These are phyloP conservation scores for Acacia melanoxylon DNA, from an alignment of 306 rosid genomes.

Conservation along the genomic window DNA sequence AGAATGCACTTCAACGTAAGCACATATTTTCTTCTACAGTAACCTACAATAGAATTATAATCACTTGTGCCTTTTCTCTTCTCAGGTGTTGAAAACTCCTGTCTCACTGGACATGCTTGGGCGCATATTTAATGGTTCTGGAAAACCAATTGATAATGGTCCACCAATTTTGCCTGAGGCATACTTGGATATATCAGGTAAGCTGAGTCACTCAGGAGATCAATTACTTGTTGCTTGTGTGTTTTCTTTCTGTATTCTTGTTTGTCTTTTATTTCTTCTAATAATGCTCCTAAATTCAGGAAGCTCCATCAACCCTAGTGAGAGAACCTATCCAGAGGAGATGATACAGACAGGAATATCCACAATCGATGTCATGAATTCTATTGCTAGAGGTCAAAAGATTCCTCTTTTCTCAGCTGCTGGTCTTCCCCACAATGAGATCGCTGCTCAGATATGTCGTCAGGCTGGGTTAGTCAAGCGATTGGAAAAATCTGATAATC, in stretches of 20 bases:
- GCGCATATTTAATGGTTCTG: conserved; percentile 97
- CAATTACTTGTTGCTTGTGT: neutral
- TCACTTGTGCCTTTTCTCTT: conserved; percentile 13
- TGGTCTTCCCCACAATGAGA: conserved; percentile 99
- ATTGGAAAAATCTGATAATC: conserved; percentile 83
- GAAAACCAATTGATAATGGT: conserved; percentile 98
- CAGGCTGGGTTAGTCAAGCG: conserved; percentile 99
- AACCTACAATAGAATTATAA: conserved; percentile 12
- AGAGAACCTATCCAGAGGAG: conserved; percentile 99
- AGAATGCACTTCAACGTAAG: neutral
- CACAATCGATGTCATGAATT: conserved; percentile 98
- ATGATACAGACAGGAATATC: conserved; percentile 99
- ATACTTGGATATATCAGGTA: conserved; percentile 96
- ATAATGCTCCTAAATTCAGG: conserved; percentile 51
- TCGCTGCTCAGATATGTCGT: conserved; percentile 99
- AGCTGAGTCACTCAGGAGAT: neutral
- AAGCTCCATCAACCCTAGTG: conserved; percentile 99
- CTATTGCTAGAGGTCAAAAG: conserved; percentile 99
- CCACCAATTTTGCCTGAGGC: conserved; percentile 99
- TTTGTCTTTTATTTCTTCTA: conserved; percentile 10
- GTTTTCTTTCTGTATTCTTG: neutral
- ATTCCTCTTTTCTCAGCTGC: conserved; percentile 99
- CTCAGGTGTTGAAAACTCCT: conserved; percentile 95
- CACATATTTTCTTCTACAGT: conserved; percentile 18
- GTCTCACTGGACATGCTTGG: conserved; percentile 99